Evolutionary conservation across 805 yeast species (phyloP).

Genomic region (Tetrapisispora taiwanensis): DNA sequence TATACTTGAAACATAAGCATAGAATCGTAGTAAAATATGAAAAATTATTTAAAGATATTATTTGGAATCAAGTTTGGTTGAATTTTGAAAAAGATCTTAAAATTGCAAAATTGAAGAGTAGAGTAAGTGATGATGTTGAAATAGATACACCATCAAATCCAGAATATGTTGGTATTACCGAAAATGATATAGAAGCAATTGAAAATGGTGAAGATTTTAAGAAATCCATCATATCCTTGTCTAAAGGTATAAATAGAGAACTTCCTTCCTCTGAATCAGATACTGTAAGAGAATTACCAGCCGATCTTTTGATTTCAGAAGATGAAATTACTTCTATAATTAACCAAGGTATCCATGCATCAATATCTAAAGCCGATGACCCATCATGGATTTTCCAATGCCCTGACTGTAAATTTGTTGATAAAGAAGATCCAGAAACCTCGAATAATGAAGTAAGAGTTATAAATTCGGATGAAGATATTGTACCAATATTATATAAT

Average conservation of each 20-base stretch:
- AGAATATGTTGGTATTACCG: not conserved
- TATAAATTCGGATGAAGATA: conserved; percentile 2
- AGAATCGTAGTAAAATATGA: conserved; percentile 16
- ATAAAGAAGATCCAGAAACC: conserved; percentile 5
- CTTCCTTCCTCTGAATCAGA: not conserved
- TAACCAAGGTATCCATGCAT: conserved; percentile 13
- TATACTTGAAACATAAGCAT: conserved; percentile 19
- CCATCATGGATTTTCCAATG: conserved; percentile 27
- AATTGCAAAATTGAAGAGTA: conserved; percentile 11
- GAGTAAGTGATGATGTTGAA: conserved; percentile 1
- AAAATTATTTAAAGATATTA: conserved; percentile 20
- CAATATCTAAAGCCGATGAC: conserved; percentile 14
- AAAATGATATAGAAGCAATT: conserved; percentile 1
- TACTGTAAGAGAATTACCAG: conserved; percentile 21
- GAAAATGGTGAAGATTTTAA: conserved; percentile 2
- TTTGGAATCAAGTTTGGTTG: conserved; percentile 26
- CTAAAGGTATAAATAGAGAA: not conserved
- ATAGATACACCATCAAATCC: not conserved
- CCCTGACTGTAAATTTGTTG: conserved; percentile 8
- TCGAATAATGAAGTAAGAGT: conserved; percentile 3
- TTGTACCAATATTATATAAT: conserved; percentile 7
- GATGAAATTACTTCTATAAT: conserved; percentile 16
- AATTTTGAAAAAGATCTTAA: conserved; percentile 23
- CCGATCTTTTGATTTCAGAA: conserved; percentile 18
- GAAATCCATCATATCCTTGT: not conserved